Conservation (phyloP, 805 yeast species). For the Hanseniaspora singularis region DNA sequence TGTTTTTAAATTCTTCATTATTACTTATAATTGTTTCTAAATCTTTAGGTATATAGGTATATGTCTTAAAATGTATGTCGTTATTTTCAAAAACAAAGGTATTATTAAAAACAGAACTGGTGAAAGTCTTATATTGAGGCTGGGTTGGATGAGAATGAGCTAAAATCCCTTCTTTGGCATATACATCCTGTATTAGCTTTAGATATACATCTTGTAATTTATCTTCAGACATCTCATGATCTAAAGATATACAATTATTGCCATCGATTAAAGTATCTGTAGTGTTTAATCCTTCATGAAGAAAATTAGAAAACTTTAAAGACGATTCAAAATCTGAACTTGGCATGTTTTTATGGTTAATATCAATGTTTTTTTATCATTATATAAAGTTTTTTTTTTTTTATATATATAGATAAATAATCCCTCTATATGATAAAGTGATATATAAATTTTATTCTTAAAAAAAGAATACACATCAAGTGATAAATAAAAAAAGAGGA, state of each 20-base stretch:
- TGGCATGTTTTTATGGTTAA: too few species aligned
- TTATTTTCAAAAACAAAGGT: not conserved
- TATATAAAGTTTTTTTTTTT: too few species aligned
- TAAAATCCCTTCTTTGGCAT: not conserved
- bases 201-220: not conserved
- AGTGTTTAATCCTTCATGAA: too few species aligned
- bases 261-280: too few species aligned
- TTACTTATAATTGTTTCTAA: not conserved
- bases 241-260: not conserved
- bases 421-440: too few species aligned
- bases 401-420: too few species aligned
- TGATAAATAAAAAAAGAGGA: too few species aligned
- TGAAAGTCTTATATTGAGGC: not conserved
- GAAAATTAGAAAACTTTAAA: too few species aligned
- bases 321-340: too few species aligned
- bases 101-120: not conserved
- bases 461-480: too few species aligned
- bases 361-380: too few species aligned
- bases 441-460: too few species aligned
- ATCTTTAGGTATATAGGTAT: constrained; percentile 33
- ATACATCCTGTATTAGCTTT: not conserved
- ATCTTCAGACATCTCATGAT: not conserved
- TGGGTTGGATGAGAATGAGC: not conserved
- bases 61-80: constrained; percentile 36
- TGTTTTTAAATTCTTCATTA: not conserved